Base-by-base conservation (phyloP, 805 yeast genomes). In the Wickerhamiella alocasiicola region DNA sequence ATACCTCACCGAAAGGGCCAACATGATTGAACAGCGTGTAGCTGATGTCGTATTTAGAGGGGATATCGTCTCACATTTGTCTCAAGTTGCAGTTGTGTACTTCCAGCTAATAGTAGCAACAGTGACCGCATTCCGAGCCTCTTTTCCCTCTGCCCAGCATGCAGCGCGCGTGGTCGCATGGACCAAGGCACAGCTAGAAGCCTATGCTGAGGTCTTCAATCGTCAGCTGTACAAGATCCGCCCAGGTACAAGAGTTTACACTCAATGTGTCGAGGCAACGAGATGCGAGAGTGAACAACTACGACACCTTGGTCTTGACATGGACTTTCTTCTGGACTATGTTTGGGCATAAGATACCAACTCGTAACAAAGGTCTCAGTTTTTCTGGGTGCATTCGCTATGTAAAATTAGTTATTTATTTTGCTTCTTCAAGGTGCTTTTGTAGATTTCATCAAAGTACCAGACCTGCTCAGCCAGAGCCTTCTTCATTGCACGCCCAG, bases 121-220 rank as follows among this genome's bases (percentile, higher is more conserved):
- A 0, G 72, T 75, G 11, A 52, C 61, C 13, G 63, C 71, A 25
- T 82, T 70, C 61, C 66, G 67, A 37, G 57, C 63, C 19, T 68
- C 78, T 39, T 80, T 72, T 59, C 66, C 62, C 11, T 53, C 52
- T 41, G 12, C 60, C 31, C 59, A 59, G 28, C 66, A 72, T 38
- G 66, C 79, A 7, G 71, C 79, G 49, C 66, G 67, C 23, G 63
- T 84, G 13, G 78, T 83, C n/a, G 74, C 76, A 46, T 84, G 95
- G 94, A 71, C 79, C 25, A 71, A 72, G 43, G 68, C 68, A 9
- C 79, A 77, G 55, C 71, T 81, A 24, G 70, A 72, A 30, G 64
- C 65, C 36, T 78, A 80, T 48, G 73, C 75, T 23, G 61, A 64
- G 13, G 59, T 76, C 5, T 70, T 85, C 49, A 72, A 74, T 36